Evolutionary conservation across 2,329 filamentous ascomycete species (phyloP), one percentile per base, ranked within the genome.

Genomic region (Clonostachys rhizophaga): DNA sequence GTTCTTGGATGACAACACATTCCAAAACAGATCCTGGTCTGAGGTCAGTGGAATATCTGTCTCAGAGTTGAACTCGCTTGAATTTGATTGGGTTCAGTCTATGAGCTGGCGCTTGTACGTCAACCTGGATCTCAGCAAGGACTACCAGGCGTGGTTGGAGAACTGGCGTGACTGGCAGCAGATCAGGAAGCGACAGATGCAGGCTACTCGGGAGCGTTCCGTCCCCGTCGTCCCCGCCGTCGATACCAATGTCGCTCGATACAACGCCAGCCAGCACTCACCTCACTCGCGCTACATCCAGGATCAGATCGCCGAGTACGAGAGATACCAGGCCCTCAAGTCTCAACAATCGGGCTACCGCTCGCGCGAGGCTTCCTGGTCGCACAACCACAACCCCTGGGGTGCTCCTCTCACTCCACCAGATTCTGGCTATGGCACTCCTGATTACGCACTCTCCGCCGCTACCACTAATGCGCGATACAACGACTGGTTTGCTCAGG

Each of bases 11-110:
- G 91, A 96, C 75, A 96, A 96, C 70, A 96, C 91, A 6, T 96
- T 96, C 69, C 91, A 96, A 76, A 96, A 96, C 71, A 87, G 89
- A 47, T 96, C 91, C 2, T 96, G 91, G 91, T 89, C 91, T 6
- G 91, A 96, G 62, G 91, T 96, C 45, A 96, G 90, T 67, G 89
- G 89, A 51, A 95, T 96, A 55, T 76, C 85, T 34, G 90, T 96
- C 17, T 70, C 79, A 4, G 90, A 96, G 61, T 77, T 96, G 55
- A 96, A 96, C 70, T 75, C 78, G 50, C 79, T 95, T 64, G 91
- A 96, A 72, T 82, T 86, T 58, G 87, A 95, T 57, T 96, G 91
- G 91, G 78, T 96, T 39, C 76, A 82, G 47, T 84, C 85, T 40
- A 94, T 95, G 63, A 77, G 83, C 56, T 96, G 89, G 86, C 79